phyloP scores from a whole-genome alignment of 495 filamentous ascomycete species.

The Trypethelium eluteriae region DNA sequence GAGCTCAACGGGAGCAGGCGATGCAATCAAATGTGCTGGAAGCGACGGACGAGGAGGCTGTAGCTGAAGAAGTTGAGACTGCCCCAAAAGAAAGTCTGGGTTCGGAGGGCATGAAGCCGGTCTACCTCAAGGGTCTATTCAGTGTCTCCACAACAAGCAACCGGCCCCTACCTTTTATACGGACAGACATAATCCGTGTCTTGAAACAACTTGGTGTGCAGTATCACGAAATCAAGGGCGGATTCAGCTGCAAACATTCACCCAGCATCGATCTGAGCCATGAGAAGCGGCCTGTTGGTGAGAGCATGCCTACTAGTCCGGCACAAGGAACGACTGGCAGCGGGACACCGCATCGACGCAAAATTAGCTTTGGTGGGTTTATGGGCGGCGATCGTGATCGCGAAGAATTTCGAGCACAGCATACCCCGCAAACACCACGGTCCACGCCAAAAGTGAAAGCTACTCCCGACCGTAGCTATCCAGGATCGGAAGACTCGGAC shows the following conservation, averaged over 20 bases:
- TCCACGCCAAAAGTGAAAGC: conserved; percentile 25
- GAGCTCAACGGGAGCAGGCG: conserved; percentile 58
- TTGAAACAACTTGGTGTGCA: conserved; percentile 81
- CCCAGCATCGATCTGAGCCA: conserved; percentile 59
- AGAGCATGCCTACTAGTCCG: conserved; percentile 49
- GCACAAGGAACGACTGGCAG: conserved; percentile 40
- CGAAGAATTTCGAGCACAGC: conserved; percentile 47
- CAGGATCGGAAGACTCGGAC: conserved; percentile 72
- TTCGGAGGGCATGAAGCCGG: conserved; percentile 72
- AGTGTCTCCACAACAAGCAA: conserved; percentile 95
- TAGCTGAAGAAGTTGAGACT: conserved; percentile 32
- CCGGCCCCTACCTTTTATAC: conserved; percentile 75
- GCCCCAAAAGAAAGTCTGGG: conserved; percentile 42
- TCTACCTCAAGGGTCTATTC: conserved; percentile 95
- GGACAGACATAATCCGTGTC: conserved; percentile 85
- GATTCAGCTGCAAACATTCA: conserved; percentile 78
- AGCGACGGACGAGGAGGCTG: conserved; percentile 64
- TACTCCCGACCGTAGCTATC: conserved; percentile 58
- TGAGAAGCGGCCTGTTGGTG: conserved; percentile 28
- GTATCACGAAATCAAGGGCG: conserved; percentile 84
- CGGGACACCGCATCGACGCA: conserved; percentile 51
- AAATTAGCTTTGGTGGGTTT: conserved; percentile 75
- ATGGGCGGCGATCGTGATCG: conserved; percentile 54
- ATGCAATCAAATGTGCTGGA: conserved; percentile 67
- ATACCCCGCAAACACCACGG: conserved; percentile 42